These are phyloP conservation scores for Fraxinus velutina DNA, from an alignment of 305 asterid genomes.

Conservation along the genomic window DNA sequence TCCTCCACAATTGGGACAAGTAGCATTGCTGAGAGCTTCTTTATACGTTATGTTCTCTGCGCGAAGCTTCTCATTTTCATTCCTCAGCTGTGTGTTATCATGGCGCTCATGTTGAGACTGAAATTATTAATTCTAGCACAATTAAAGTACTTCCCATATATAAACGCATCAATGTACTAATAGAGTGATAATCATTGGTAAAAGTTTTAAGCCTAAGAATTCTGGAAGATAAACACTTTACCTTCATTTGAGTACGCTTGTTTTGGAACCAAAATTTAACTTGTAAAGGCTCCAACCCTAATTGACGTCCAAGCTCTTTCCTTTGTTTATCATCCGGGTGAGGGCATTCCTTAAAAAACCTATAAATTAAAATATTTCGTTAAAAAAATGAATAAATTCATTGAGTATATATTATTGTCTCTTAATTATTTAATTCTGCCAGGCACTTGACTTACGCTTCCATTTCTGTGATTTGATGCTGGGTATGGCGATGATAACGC, in stretches of 20 bases:
- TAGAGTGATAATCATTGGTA: not conserved
- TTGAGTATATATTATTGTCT: not conserved
- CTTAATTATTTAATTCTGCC: not conserved
- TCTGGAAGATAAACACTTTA: not conserved
- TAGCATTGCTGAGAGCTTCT: conserved; percentile 73
- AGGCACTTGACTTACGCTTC: conserved; percentile 33
- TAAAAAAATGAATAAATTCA: too few relatives aligned
- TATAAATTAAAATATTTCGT: not conserved
- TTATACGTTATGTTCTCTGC: conserved; percentile 79
- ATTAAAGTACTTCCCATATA: not conserved
- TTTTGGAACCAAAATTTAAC: conserved; percentile 58
- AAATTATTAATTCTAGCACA: not conserved
- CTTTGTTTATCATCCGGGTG: conserved; percentile 60
- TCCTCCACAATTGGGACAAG: conserved; percentile 90
- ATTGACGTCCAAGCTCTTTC: conserved; percentile 46
- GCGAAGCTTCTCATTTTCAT: conserved; percentile 81
- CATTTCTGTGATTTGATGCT: conserved; percentile 50
- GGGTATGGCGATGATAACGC: conserved; percentile 51
- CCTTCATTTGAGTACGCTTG: conserved; percentile 63
- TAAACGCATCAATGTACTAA: not conserved
- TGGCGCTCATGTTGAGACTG: conserved; percentile 39
- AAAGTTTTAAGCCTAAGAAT: not conserved
- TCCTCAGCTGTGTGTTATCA: conserved; percentile 59
- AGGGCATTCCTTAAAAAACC: conserved; percentile 51
- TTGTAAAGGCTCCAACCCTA: conserved; percentile 51